phyloP scores from a whole-genome alignment of 805 yeast genomes.

The Starmerella powellii region DNA sequence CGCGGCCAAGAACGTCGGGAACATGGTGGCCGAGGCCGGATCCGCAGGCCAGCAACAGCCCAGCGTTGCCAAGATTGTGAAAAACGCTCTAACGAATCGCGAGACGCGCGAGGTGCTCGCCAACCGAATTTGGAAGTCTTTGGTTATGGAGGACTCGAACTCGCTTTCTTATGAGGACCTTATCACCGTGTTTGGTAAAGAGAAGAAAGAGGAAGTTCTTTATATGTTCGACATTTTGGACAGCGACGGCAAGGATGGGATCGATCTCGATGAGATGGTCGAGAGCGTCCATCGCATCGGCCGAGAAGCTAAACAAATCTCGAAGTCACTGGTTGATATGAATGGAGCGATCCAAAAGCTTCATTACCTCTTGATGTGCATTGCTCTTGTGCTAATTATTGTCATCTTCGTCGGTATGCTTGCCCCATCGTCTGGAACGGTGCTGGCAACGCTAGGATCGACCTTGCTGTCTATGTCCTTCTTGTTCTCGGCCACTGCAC shows the following conservation, averaged over 20 bases:
- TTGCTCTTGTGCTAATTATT: conserved; percentile 28
- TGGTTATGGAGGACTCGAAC: conserved; percentile 31
- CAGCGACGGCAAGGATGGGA: conserved; percentile 29
- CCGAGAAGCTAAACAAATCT: conserved; percentile 29
- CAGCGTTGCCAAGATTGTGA: conserved; percentile 24
- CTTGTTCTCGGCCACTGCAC: conserved; percentile 30
- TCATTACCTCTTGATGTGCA: conserved; percentile 29
- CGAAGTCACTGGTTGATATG: conserved; percentile 31
- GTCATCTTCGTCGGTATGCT: conserved; percentile 33
- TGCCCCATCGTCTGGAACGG: conserved; percentile 32
- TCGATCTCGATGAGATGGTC: conserved; percentile 31
- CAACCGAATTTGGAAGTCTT: conserved; percentile 32
- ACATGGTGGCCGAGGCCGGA: conserved; percentile 19
- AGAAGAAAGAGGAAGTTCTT: conserved; percentile 26
- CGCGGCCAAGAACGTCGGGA: conserved; percentile 22
- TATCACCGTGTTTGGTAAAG: conserved; percentile 27
- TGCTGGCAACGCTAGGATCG: conserved; percentile 34
- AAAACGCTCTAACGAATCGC: conserved; percentile 27
- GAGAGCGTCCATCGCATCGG: conserved; percentile 27
- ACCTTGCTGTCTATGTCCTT: conserved; percentile 32
- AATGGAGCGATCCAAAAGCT: conserved; percentile 33
- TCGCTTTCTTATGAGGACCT: conserved; percentile 28
- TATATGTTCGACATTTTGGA: conserved; percentile 29
- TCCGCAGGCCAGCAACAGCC: conserved; percentile 17
- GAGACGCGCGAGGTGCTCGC: conserved; percentile 27